Evolutionary conservation across 305 asterid species (phyloP).

Genomic region (Caryopteris hybrid): DNA sequence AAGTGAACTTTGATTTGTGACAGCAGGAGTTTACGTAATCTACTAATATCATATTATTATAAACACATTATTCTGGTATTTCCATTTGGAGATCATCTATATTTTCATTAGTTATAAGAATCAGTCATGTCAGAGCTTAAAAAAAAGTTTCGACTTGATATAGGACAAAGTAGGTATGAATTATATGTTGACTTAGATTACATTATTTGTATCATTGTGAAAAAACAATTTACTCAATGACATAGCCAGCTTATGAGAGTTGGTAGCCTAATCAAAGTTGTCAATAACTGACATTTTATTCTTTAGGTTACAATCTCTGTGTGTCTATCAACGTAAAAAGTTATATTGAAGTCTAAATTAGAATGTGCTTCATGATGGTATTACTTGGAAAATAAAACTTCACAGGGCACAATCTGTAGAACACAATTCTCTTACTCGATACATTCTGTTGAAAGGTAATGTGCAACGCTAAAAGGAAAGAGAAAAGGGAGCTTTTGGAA

Average conservation of each 20-base stretch:
- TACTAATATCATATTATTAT: background rate
- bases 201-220: background rate
- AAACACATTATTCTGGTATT: background rate
- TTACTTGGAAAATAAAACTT: background rate
- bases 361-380: background rate
- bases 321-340: background rate
- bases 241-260: background rate
- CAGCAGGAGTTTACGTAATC: background rate
- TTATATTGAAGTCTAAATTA: too few relatives aligned
- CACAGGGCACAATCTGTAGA: background rate
- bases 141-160: background rate
- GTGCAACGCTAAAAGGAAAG: slow-evolving; percentile 45
- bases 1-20: background rate
- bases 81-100: background rate
- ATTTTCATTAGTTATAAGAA: background rate
- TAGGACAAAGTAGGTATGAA: background rate
- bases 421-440: background rate
- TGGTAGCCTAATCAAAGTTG: too few relatives aligned
- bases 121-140: background rate
- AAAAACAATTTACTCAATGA: background rate
- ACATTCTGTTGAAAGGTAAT: slow-evolving; percentile 32
- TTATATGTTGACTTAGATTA: background rate
- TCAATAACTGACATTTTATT: background rate
- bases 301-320: background rate
- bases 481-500: slow-evolving; percentile 47